phyloP scores from a whole-genome alignment of 495 filamentous ascomycete genomes.

The Penicillium samsonianum region DNA sequence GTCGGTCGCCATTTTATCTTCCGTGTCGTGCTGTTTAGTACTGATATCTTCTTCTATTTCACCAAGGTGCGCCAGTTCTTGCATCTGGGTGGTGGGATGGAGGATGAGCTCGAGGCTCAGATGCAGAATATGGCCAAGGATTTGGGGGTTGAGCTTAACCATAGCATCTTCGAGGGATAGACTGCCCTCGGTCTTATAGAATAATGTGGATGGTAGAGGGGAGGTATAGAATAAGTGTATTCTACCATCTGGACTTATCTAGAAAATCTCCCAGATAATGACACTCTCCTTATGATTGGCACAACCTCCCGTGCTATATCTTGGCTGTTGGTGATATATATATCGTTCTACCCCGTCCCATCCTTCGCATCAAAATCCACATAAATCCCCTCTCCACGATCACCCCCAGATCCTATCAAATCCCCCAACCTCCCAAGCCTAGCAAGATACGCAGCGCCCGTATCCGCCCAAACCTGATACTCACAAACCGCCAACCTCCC shows the following conservation, averaged over 20 bases:
- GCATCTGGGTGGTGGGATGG: conserved; percentile 79
- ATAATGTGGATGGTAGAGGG: neutral
- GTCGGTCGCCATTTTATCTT: conserved; percentile 75
- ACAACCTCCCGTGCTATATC: neutral
- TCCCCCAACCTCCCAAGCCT: conserved; percentile 43
- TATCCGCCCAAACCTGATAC: conserved; percentile 67
- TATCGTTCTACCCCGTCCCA: neutral
- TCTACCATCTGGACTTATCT: neutral
- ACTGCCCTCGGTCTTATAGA: neutral
- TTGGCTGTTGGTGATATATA: neutral
- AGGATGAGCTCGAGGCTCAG: conserved; percentile 85
- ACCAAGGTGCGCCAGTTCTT: conserved; percentile 73
- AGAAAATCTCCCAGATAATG: conserved; percentile 7
- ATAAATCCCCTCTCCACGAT: conserved; percentile 13
- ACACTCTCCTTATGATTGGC: conserved; percentile 4
- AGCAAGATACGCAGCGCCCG: conserved; percentile 63
- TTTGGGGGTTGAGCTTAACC: conserved; percentile 87
- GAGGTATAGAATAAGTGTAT: neutral
- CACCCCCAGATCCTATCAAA: neutral
- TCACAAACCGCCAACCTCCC: conserved; percentile 42
- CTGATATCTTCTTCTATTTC: conserved; percentile 82
- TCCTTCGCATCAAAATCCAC: neutral
- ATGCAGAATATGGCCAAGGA: conserved; percentile 87
- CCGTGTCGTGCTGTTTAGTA: conserved; percentile 70
- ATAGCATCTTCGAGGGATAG: conserved; percentile 83